Conservation (phyloP, 164 flowering plant species). For the Chimonanthus salicifolius region DNA sequence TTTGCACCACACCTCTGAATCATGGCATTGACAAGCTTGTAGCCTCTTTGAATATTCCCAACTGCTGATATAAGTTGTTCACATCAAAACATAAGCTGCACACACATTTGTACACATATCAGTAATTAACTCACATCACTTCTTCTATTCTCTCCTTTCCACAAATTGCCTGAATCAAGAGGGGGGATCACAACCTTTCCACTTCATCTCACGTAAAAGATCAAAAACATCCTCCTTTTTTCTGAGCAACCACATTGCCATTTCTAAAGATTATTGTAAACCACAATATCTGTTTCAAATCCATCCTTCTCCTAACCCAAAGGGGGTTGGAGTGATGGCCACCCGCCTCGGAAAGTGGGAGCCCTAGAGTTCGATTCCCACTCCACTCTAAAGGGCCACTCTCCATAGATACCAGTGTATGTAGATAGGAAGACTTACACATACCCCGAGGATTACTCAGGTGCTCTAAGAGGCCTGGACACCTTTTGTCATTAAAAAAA, state of each 20-base stretch:
- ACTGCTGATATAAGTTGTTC: slow-evolving; percentile 75
- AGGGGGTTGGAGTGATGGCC: too few species aligned
- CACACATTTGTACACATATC: slow-evolving; percentile 75
- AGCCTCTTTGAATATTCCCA: slow-evolving; percentile 61
- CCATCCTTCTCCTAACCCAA: too few species aligned
- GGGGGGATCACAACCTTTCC: slow-evolving; percentile 70
- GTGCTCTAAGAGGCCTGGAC: too few species aligned
- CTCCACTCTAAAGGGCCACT: too few species aligned
- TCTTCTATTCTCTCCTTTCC: slow-evolving; percentile 61
- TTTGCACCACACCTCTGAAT: slow-evolving; percentile 52
- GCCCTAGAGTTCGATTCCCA: too few species aligned
- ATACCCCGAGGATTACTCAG: too few species aligned
- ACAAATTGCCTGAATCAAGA: slow-evolving; percentile 73
- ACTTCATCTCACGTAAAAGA: slow-evolving; percentile 68
- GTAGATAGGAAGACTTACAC: too few species aligned
- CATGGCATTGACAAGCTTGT: slow-evolving; percentile 72
- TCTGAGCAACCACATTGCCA: slow-evolving; percentile 65
- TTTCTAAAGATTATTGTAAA: slow-evolving; percentile 61
- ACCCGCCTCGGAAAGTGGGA: too few species aligned
- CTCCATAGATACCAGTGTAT: too few species aligned
- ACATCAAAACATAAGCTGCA: slow-evolving; percentile 71
- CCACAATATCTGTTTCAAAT: slow-evolving; percentile 78
- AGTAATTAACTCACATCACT: slow-evolving; percentile 56
- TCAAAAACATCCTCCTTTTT: slow-evolving; percentile 69
- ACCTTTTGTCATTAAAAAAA: slow-evolving; percentile 16